Percentiles rank a stretch among this genome's conserved stretches.
Conservation (phyloP, 169 alveolate species). For the Plasmodium knowlesi region DNA sequence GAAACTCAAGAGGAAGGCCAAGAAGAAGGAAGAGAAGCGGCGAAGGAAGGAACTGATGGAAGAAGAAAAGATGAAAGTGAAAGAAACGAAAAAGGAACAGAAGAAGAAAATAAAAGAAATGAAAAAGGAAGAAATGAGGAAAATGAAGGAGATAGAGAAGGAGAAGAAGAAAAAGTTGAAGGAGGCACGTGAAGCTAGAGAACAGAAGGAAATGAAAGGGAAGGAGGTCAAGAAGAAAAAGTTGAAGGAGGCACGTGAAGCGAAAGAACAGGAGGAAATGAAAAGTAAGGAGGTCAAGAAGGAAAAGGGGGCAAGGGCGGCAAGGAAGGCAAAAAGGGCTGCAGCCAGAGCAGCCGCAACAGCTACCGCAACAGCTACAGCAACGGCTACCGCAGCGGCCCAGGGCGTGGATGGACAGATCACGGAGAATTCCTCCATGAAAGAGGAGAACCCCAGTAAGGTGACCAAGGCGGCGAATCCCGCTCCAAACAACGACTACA, state of each 20-base stretch:
- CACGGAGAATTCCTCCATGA: neutral
- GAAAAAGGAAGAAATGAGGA: conserved; percentile 7
- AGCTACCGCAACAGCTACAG: neutral
- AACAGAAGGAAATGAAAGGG: neutral
- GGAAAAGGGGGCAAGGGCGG: neutral
- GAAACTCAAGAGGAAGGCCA: neutral
- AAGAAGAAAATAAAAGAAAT: neutral
- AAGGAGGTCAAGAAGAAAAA: neutral
- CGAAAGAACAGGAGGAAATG: neutral
- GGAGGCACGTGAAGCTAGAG: neutral
- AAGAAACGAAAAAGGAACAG: neutral
- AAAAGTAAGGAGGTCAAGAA: neutral
- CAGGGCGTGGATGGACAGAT: neutral
- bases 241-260: neutral
- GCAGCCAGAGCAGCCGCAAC: neutral
- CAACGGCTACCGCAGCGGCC: neutral
- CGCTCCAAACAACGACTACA: conserved; percentile 29
- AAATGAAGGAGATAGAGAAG: neutral
- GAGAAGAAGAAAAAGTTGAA: neutral
- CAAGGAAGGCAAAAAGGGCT: neutral
- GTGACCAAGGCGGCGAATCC: neutral
- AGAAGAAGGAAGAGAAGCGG: conserved; percentile 3
- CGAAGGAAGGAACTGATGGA: neutral
- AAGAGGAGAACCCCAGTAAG: neutral
- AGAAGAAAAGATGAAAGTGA: neutral